Conservation (phyloP, 1,284 basidiomycete species). For the Puccinia horiana region DNA sequence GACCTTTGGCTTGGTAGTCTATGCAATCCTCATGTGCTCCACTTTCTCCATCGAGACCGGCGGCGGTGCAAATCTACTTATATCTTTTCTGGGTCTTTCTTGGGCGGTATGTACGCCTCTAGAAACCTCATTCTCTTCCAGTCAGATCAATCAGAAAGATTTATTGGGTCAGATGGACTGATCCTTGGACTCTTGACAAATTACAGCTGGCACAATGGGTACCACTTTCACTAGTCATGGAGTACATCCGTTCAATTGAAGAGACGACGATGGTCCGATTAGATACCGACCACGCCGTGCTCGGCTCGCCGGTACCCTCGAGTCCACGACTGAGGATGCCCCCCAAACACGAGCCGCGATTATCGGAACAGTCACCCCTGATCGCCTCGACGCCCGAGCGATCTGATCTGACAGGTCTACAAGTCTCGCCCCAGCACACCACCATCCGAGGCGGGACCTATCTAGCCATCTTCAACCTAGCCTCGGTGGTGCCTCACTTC, state of each 20-base stretch:
- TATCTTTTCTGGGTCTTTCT: conserved; percentile 22
- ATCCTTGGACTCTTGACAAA: neutral
- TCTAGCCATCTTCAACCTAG: conserved; percentile 25
- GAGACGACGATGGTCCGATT: conserved; percentile 15
- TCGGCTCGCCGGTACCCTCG: neutral
- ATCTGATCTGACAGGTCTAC: neutral
- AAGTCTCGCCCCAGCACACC: neutral
- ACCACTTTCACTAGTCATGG: conserved; percentile 34
- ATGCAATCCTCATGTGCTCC: conserved; percentile 23
- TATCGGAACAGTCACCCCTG: conserved; percentile 8
- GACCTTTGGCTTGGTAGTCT: conserved; percentile 5
- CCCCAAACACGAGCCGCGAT: neutral
- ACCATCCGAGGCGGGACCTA: conserved; percentile 12
- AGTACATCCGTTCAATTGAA: conserved; percentile 40
- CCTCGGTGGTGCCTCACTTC: conserved; percentile 35
- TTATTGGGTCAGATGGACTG: neutral
- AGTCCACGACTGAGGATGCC: neutral
- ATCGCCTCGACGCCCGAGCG: neutral
- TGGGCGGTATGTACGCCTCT: conserved; percentile 29
- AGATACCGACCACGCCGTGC: neutral
- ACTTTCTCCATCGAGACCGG: conserved; percentile 35
- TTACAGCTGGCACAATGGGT: conserved; percentile 41
- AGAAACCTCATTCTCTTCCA: neutral
- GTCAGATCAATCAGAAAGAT: neutral
- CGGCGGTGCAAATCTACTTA: conserved; percentile 4